Evolutionary conservation across 306 rosid genomes (phyloP).

Genomic region (Cicer cuneatum): DNA sequence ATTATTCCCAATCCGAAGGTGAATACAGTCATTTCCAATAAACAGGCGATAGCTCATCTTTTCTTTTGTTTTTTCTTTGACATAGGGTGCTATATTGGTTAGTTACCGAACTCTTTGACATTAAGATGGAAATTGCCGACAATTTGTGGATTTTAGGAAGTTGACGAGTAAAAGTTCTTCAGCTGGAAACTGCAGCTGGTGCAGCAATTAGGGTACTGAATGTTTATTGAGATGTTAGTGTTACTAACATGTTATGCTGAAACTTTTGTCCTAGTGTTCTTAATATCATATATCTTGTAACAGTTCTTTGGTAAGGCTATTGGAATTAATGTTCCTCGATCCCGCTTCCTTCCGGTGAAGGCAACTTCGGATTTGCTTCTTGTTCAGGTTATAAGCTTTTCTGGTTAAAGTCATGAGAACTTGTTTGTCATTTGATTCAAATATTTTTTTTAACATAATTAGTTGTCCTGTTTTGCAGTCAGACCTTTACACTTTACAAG

Average conservation of each 20-base stretch:
- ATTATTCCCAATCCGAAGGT: constrained; percentile 98
- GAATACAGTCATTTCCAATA: constrained; percentile 49
- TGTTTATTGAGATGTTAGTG: constrained; percentile 51
- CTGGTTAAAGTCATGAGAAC: constrained; percentile 12
- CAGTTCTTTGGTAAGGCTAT: constrained; percentile 93
- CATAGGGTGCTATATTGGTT: constrained; percentile 5
- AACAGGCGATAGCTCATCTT: constrained; percentile 13
- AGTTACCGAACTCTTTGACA: constrained; percentile 1
- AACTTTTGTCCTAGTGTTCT: constrained; percentile 25
- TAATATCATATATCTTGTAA: constrained; percentile 28
- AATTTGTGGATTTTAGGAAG: constrained; percentile 67
- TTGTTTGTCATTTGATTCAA: constrained; percentile 26
- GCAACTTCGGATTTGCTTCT: constrained; percentile 99
- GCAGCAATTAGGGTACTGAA: constrained; percentile 88
- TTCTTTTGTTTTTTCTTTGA: neutral
- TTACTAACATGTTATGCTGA: constrained; percentile 42
- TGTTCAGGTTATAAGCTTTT: constrained; percentile 73
- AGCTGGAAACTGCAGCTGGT: constrained; percentile 99
- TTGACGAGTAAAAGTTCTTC: constrained; percentile 91
- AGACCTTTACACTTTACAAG: constrained; percentile 81
- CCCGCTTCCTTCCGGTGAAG: constrained; percentile 97
- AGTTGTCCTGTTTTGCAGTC: constrained; percentile 62
- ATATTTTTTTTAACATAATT: constrained; percentile 28
- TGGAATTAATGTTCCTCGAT: constrained; percentile 90
- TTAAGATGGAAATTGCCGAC: constrained; percentile 40